Evolutionary conservation across 768 basidiomycete genomes (phyloP).

Genomic region (Leccinum barrowsii): DNA sequence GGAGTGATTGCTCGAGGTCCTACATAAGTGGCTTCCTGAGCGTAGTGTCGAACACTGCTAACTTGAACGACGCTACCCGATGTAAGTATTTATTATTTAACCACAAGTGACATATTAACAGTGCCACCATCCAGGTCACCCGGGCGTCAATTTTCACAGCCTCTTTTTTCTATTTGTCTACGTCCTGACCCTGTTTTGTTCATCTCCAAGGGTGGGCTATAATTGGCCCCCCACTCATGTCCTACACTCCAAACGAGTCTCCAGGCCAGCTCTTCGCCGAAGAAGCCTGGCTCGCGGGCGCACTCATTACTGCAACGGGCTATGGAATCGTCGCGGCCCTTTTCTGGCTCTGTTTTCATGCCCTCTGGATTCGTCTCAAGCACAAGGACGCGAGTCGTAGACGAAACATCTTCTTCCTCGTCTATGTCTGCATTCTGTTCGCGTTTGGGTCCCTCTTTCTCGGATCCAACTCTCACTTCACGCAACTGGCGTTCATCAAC

Average conservation of each 20-base stretch:
- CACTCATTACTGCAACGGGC: constrained; percentile 23
- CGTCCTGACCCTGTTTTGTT: neutral
- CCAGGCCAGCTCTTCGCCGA: constrained; percentile 20
- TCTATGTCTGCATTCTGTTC: constrained; percentile 23
- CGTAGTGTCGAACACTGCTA: neutral
- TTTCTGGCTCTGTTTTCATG: constrained; percentile 20
- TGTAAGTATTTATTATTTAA: neutral
- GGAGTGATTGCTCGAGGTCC: neutral
- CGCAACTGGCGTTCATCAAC: constrained; percentile 29
- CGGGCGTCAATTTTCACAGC: neutral
- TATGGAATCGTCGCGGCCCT: constrained; percentile 28
- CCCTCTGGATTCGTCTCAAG: constrained; percentile 18
- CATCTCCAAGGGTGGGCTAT: constrained; percentile 6
- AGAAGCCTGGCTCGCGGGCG: constrained; percentile 27
- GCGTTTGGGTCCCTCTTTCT: constrained; percentile 24
- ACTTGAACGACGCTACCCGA: neutral
- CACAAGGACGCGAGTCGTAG: constrained; percentile 8
- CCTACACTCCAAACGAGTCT: constrained; percentile 16
- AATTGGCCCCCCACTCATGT: constrained; percentile 13
- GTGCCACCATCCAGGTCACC: neutral
- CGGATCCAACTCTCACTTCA: constrained; percentile 27
- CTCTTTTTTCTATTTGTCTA: neutral
- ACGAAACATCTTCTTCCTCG: constrained; percentile 22
- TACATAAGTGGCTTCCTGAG: neutral
- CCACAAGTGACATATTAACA: neutral